Percentiles rank a stretch among this genome's conserved stretches.
phyloP scores from a whole-genome alignment of 1,284 basidiomycete genomes.

The Moesziomyces antarcticus region DNA sequence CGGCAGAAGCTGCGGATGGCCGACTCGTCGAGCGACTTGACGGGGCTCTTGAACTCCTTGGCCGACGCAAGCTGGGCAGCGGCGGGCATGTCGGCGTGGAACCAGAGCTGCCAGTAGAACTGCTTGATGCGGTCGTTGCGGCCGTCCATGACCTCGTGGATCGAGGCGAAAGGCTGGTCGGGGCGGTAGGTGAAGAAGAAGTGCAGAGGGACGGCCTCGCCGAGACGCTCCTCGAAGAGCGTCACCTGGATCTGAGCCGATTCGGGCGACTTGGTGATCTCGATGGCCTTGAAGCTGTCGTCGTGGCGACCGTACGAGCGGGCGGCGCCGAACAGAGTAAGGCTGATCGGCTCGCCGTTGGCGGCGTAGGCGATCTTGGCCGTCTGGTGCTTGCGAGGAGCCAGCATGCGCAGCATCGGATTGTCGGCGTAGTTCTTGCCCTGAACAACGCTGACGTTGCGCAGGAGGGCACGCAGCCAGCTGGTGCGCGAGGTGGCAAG shows the following conservation, averaged over 20 bases:
- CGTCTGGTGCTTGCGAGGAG: constrained; percentile 82
- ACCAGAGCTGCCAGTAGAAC: constrained; percentile 64
- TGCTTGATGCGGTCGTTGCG: constrained; percentile 90
- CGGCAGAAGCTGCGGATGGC: constrained; percentile 90
- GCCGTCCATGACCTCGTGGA: constrained; percentile 86
- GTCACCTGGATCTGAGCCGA: constrained; percentile 76
- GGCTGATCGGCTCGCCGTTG: constrained; percentile 71
- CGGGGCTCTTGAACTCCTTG: constrained; percentile 50
- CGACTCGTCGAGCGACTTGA: constrained; percentile 71
- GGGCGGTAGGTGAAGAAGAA: constrained; percentile 89
- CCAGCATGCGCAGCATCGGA: constrained; percentile 85
- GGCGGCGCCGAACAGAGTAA: constrained; percentile 79
- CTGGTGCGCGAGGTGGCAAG: constrained; percentile 82
- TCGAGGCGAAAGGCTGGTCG: constrained; percentile 87
- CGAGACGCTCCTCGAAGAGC: constrained; percentile 85
- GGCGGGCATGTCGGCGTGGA: constrained; percentile 61
- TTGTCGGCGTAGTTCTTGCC: constrained; percentile 79
- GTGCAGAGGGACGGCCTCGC: constrained; percentile 80
- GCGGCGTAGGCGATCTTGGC: constrained; percentile 74
- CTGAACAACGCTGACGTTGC: constrained; percentile 77
- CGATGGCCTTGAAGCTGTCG: constrained; percentile 82
- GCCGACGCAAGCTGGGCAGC: constrained; percentile 37
- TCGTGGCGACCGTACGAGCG: constrained; percentile 83
- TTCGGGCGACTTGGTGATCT: constrained; percentile 68
- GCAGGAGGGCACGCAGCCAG: constrained; percentile 89